Evolutionary conservation across 148 eudicot species (phyloP).

Genomic region (Chenopodium formosanum): DNA sequence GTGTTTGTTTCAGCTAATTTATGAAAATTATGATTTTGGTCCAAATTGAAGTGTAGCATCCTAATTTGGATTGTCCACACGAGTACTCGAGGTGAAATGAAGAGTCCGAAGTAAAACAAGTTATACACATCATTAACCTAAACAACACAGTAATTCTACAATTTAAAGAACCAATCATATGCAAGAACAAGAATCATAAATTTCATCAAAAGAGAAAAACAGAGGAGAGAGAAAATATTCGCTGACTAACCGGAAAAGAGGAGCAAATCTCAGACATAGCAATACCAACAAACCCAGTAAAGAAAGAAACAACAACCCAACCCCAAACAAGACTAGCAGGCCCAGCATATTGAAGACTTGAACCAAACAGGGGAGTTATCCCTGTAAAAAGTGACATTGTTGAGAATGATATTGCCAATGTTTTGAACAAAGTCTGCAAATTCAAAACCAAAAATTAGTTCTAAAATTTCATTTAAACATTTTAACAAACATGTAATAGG

Average conservation of each 20-base stretch:
- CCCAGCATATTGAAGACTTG: slow-evolving; percentile 59
- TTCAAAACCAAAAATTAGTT: neutral
- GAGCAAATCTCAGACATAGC: slow-evolving; percentile 79
- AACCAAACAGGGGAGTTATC: slow-evolving; percentile 63
- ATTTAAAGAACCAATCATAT: neutral
- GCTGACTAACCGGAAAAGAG: slow-evolving; percentile 51
- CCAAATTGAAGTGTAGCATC: neutral
- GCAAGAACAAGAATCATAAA: neutral
- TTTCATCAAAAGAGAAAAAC: too few relatives aligned
- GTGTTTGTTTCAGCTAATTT: too few relatives aligned
- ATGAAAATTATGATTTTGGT: too few relatives aligned
- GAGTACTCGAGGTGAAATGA: neutral
- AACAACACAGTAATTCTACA: neutral
- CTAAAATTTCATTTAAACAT: neutral
- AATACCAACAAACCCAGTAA: slow-evolving; percentile 57
- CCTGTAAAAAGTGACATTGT: slow-evolving; percentile 70
- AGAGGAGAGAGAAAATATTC: neutral
- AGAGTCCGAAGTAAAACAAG: neutral
- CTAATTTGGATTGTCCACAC: neutral
- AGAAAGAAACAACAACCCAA: slow-evolving; percentile 63
- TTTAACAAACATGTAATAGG: neutral
- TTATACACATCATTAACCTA: neutral
- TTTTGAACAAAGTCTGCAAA: slow-evolving; percentile 55
- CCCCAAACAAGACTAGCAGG: slow-evolving; percentile 72
- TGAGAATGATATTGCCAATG: slow-evolving; percentile 65